Evolutionary conservation across 257 asterid genomes (phyloP).

Genomic region (Knoxia roxburghii): DNA sequence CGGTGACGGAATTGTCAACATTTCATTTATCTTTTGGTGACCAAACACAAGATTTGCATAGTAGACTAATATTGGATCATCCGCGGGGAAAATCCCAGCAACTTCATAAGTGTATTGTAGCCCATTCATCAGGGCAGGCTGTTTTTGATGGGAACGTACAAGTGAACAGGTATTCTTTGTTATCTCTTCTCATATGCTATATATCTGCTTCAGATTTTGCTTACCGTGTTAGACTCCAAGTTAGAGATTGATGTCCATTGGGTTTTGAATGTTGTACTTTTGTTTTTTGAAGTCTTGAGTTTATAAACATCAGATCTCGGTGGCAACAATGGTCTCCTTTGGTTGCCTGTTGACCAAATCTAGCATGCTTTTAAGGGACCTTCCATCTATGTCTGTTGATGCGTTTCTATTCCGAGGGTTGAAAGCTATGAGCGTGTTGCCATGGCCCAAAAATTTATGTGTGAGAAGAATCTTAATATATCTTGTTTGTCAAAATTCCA

Average conservation of each 20-base stretch:
- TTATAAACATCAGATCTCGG: not conserved
- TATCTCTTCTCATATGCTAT: conserved; percentile 3
- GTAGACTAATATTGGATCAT: conserved; percentile 73
- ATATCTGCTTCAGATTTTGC: no score
- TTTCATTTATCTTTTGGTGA: conserved; percentile 71
- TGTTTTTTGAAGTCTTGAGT: not conserved
- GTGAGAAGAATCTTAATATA: not conserved
- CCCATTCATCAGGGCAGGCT: conserved; percentile 80
- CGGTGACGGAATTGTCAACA: conserved; percentile 68
- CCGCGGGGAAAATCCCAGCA: conserved; percentile 82
- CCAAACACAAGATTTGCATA: conserved; percentile 87
- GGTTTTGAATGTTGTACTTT: not conserved
- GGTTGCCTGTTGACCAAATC: not conserved
- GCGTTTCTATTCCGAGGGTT: not conserved
- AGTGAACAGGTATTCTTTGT: conserved; percentile 67
- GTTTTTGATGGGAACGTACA: conserved; percentile 91
- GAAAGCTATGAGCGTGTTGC: not conserved
- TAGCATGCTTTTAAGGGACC: not conserved
- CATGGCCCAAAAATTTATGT: not conserved
- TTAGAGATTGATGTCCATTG: not conserved
- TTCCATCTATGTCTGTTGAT: not conserved
- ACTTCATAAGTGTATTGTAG: conserved; percentile 93
- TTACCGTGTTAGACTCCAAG: no score
- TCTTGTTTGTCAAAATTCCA: not conserved
- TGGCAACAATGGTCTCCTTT: not conserved